These are phyloP conservation scores for Chytridium lagenaria DNA, from an alignment of 371 early-diverging fungal genomes.

Conservation along the genomic window DNA sequence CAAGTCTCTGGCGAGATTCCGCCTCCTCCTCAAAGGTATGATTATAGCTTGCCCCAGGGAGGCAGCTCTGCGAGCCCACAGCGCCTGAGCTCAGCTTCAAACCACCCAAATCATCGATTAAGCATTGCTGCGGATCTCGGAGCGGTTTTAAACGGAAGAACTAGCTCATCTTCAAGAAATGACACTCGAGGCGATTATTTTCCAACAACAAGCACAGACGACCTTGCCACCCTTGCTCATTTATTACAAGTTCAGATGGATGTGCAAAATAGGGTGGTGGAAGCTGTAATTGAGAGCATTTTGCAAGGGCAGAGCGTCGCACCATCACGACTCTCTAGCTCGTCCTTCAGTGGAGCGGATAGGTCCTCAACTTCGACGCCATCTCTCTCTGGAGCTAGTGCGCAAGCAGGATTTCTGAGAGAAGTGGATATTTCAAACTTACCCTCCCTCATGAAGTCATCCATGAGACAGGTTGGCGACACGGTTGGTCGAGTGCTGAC, in stretches of 20 bases:
- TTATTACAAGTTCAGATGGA: constrained; percentile 43
- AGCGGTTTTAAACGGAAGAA: background rate
- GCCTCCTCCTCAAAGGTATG: background rate
- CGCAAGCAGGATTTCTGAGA: constrained; percentile 6
- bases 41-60: background rate
- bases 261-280: constrained; percentile 36
- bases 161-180: background rate
- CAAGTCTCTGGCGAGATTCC: constrained; percentile 10
- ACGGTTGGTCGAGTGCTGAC: constrained; percentile 48
- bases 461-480: constrained; percentile 32
- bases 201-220: constrained; percentile 22
- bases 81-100: background rate
- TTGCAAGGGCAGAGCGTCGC: background rate
- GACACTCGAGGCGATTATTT: background rate
- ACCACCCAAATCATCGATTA: background rate
- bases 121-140: background rate
- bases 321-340: background rate
- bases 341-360: background rate
- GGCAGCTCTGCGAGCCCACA: constrained; percentile 8
- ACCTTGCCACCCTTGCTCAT: constrained; percentile 34
- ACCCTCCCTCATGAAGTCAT: constrained; percentile 31
- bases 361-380: background rate
- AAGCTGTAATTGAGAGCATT: constrained; percentile 29
- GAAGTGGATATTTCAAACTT: constrained; percentile 30
- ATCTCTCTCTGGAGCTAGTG: background rate